Evolutionary conservation across 1,284 basidiomycete species (phyloP).

Genomic region (Hymenochaete sp.): DNA sequence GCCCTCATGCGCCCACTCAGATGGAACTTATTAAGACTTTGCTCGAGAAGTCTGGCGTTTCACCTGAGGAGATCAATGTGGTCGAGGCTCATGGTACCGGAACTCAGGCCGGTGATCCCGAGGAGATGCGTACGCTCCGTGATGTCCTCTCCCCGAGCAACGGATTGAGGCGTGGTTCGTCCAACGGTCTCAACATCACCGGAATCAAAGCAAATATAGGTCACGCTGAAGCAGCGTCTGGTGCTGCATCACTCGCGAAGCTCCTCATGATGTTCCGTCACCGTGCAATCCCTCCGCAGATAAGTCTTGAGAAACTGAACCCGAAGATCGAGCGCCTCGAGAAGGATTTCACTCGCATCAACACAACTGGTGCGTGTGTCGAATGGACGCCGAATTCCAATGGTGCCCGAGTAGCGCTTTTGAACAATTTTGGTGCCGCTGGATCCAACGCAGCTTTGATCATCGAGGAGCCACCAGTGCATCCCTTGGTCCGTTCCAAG

Average conservation of each 20-base stretch:
- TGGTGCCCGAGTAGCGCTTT: slow-evolving; percentile 41
- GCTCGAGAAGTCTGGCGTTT: slow-evolving; percentile 38
- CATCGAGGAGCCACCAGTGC: slow-evolving; percentile 39
- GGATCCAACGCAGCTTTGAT: slow-evolving; percentile 60
- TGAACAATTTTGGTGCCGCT: slow-evolving; percentile 70
- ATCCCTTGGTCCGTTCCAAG: slow-evolving; percentile 8
- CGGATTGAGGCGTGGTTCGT: slow-evolving; percentile 24
- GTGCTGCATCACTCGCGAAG: slow-evolving; percentile 61
- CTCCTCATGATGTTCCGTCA: slow-evolving; percentile 59
- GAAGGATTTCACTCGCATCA: slow-evolving; percentile 43
- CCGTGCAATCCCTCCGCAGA: slow-evolving; percentile 45
- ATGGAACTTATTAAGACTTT: slow-evolving; percentile 42
- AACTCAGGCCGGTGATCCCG: slow-evolving; percentile 58
- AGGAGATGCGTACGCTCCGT: slow-evolving; percentile 54
- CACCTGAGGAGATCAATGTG: slow-evolving; percentile 42
- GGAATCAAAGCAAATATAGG: slow-evolving; percentile 67
- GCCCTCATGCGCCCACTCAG: slow-evolving; percentile 58
- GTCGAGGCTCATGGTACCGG: slow-evolving; percentile 69
- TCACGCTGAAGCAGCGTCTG: slow-evolving; percentile 67
- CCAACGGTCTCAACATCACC: slow-evolving; percentile 53
- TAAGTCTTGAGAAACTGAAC: slow-evolving; percentile 50
- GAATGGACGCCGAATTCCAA: slow-evolving; percentile 35
- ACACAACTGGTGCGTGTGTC: slow-evolving; percentile 25
- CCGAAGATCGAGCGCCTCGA: slow-evolving; percentile 43
- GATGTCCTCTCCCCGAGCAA: slow-evolving; percentile 37